Percentiles rank a stretch among this genome's conserved stretches.
phyloP scores from a whole-genome alignment of 1,139 yeast genomes.

The Wickerhamomyces sp. region DNA sequence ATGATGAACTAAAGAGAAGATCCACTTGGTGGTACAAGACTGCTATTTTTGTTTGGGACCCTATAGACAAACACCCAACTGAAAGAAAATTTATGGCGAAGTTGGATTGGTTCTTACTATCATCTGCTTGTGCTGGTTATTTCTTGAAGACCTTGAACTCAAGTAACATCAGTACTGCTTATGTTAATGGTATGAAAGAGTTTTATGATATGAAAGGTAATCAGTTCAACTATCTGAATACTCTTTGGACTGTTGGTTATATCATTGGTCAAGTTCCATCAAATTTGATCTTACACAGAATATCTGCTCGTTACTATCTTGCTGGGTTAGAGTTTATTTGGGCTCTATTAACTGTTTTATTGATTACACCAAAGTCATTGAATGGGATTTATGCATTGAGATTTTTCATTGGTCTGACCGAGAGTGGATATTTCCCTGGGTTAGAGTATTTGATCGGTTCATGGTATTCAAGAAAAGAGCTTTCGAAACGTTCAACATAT shows the following conservation, averaged over 20 bases:
- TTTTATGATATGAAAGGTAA: slow-evolving; percentile 1
- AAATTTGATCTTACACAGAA: slow-evolving; percentile 35
- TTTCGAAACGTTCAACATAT: slow-evolving; percentile 14
- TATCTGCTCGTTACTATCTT: slow-evolving; percentile 24
- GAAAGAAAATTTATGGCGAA: slow-evolving; percentile 36
- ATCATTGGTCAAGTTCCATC: slow-evolving; percentile 3
- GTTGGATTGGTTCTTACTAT: slow-evolving; percentile 37
- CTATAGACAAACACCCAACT: slow-evolving; percentile 38
- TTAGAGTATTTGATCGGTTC: slow-evolving; percentile 2
- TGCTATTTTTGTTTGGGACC: slow-evolving; percentile 26
- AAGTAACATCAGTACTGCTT: slow-evolving; percentile 24
- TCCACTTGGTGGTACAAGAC: neutral
- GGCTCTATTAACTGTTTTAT: neutral
- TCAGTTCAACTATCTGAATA: slow-evolving; percentile 1
- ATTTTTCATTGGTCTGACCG: slow-evolving; percentile 1
- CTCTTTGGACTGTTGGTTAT: slow-evolving; percentile 3
- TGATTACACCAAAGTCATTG: neutral
- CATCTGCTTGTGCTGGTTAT: slow-evolving; percentile 25
- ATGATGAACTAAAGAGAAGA: slow-evolving; percentile 12
- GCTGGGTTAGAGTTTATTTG: slow-evolving; percentile 1
- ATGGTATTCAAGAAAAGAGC: slow-evolving; percentile 1
- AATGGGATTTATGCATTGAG: neutral
- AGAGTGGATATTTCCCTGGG: slow-evolving; percentile 1
- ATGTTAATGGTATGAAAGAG: slow-evolving; percentile 55
- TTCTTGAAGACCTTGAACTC: slow-evolving; percentile 1